Evolutionary conservation across 257 asterid genomes (phyloP).

Genomic region (Plantago major): DNA sequence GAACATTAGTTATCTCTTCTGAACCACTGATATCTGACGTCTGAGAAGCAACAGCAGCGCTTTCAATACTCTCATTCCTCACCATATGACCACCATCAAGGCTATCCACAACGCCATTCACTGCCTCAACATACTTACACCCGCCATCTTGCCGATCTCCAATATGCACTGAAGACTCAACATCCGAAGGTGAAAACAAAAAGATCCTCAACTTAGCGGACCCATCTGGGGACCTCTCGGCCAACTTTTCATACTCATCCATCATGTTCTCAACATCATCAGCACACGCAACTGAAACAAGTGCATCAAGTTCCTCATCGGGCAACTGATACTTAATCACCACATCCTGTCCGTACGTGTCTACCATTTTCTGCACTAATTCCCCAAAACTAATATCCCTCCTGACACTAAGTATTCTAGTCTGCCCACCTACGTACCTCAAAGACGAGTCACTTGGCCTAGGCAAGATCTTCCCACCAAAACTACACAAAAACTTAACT

Average conservation of each 20-base stretch:
- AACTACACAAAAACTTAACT: constrained; percentile 88
- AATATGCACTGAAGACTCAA: constrained; percentile 46
- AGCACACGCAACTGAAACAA: constrained; percentile 81
- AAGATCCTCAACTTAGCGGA: constrained; percentile 88
- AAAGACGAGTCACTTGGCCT: constrained; percentile 80
- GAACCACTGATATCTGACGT: constrained; percentile 64
- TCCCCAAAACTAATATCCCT: constrained; percentile 57
- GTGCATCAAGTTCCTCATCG: constrained; percentile 96
- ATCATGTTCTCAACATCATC: constrained; percentile 99
- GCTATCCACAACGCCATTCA: constrained; percentile 66
- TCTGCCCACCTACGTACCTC: constrained; percentile 97
- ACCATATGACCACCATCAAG: constrained; percentile 32
- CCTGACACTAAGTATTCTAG: constrained; percentile 76
- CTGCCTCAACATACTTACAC: constrained; percentile 86
- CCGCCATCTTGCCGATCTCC: constrained; percentile 70
- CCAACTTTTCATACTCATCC: constrained; percentile 88
- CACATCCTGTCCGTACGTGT: constrained; percentile 47
- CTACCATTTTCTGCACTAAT: constrained; percentile 61
- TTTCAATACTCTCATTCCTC: constrained; percentile 68
- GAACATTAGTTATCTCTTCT: constrained; percentile 31
- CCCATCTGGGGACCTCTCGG: constrained; percentile 70
- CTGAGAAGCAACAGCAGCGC: constrained; percentile 56
- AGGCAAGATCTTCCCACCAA: constrained; percentile 92
- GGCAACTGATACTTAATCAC: constrained; percentile 93
- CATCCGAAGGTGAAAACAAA: constrained; percentile 76